Percentiles rank a stretch among this genome's conserved stretches.
These are phyloP conservation scores for Rhododendron simsii DNA, from an alignment of 148 eudicot species.

Conservation along the genomic window DNA sequence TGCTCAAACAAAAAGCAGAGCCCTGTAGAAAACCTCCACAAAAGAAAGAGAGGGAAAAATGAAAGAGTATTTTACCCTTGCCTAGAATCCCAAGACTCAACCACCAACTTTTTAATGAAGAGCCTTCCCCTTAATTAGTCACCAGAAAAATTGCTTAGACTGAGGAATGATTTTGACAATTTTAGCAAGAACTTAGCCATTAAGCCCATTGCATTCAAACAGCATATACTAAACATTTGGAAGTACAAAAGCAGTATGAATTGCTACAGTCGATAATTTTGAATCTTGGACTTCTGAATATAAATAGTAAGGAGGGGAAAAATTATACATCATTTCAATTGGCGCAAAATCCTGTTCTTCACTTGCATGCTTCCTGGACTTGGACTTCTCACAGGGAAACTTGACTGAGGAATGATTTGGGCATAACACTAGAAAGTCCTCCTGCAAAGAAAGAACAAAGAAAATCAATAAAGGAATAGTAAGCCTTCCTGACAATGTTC, in stretches of 20 bases:
- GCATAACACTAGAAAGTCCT: constrained; percentile 59
- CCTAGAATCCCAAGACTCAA: background rate
- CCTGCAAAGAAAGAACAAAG: constrained; percentile 35
- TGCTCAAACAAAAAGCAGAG: background rate
- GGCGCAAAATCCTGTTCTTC: constrained; percentile 22
- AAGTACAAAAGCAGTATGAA: background rate
- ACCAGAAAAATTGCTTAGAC: background rate
- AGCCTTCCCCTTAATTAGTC: background rate
- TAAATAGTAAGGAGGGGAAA: background rate
- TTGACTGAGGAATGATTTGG: constrained; percentile 59
- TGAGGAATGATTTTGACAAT: too few relatives aligned
- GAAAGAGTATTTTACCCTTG: background rate
- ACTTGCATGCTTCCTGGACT: constrained; percentile 27
- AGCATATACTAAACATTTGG: background rate
- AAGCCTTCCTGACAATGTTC: background rate
- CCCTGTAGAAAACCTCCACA: background rate
- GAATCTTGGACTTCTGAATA: background rate
- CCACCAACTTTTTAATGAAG: background rate
- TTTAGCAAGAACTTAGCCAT: background rate
- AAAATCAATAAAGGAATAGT: background rate
- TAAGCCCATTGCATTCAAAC: background rate
- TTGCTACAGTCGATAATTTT: background rate
- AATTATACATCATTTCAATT: constrained; percentile 39
- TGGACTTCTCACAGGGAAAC: constrained; percentile 69
- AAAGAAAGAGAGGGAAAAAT: background rate